Conservation (phyloP, 495 filamentous ascomycete genomes). For the Xylaria flabelliformis region DNA sequence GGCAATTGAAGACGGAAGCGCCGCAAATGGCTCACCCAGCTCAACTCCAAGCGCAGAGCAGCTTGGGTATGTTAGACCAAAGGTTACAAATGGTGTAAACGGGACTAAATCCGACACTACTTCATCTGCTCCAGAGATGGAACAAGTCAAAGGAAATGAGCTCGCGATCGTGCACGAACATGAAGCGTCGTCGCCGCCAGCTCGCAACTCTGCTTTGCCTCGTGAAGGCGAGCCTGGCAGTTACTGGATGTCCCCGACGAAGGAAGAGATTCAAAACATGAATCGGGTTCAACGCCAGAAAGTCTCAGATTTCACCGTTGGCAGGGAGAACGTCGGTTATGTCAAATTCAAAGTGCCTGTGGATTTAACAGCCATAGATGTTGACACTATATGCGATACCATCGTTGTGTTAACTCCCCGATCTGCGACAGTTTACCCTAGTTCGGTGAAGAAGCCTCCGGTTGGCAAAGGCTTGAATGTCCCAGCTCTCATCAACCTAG, state of each 20-base stretch:
- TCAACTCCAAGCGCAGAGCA: slow-evolving; percentile 64
- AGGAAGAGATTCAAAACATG: slow-evolving; percentile 75
- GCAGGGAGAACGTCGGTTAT: slow-evolving; percentile 77
- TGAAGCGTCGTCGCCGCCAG: slow-evolving; percentile 48
- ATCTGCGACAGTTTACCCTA: slow-evolving; percentile 84
- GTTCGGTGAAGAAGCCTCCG: slow-evolving; percentile 74
- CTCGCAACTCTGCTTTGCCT: slow-evolving; percentile 29
- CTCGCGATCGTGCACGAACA: slow-evolving; percentile 82
- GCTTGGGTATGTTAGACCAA: slow-evolving; percentile 68
- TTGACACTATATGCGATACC: slow-evolving; percentile 72
- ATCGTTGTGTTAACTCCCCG: slow-evolving; percentile 78
- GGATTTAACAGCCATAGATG: slow-evolving; percentile 73
- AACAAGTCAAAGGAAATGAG: slow-evolving; percentile 75
- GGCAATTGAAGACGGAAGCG: slow-evolving; percentile 47
- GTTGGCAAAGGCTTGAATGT: slow-evolving; percentile 89
- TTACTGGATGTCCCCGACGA: slow-evolving; percentile 84
- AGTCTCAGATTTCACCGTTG: slow-evolving; percentile 76
- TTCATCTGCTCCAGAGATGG: slow-evolving; percentile 66
- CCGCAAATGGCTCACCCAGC: slow-evolving; percentile 51
- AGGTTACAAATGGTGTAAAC: slow-evolving; percentile 58
- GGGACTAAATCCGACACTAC: slow-evolving; percentile 51
- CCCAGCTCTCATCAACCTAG: slow-evolving; percentile 79
- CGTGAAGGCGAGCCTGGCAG: slow-evolving; percentile 67
- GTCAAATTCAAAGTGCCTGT: slow-evolving; percentile 82
- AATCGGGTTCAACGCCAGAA: slow-evolving; percentile 72